phyloP scores from a whole-genome alignment of 129 eudicot genomes.

The Artemisia argyi region DNA sequence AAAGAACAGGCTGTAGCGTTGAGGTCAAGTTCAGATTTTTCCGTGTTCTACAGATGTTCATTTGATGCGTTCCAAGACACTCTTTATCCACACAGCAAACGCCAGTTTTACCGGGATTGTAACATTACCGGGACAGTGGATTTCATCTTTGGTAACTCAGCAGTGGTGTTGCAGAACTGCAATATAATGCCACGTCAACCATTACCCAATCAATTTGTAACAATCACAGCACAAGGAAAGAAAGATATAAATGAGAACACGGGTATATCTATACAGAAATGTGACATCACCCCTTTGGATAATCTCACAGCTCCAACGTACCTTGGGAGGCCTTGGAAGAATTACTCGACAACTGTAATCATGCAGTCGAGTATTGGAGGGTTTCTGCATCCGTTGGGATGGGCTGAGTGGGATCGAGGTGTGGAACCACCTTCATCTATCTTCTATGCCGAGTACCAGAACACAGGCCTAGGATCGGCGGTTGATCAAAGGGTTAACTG shows the following conservation, averaged over 20 bases:
- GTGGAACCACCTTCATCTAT: conserved; percentile 60
- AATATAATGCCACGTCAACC: conserved; percentile 54
- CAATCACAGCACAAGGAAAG: conserved; percentile 77
- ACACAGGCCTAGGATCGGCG: conserved; percentile 52
- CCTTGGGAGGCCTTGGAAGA: conserved; percentile 78
- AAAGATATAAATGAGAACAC: conserved; percentile 57
- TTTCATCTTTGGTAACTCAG: conserved; percentile 75
- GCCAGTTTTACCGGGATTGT: conserved; percentile 76
- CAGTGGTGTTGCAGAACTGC: conserved; percentile 67
- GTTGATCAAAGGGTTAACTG: conserved; percentile 52
- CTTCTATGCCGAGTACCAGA: conserved; percentile 57
- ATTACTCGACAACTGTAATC: conserved; percentile 55
- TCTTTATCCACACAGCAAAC: conserved; percentile 62
- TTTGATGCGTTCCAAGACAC: conserved; percentile 77
- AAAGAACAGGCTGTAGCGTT: conserved; percentile 84
- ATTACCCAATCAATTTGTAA: conserved; percentile 41
- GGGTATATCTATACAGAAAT: conserved; percentile 56
- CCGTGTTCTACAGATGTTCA: conserved; percentile 54
- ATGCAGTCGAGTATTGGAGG: conserved; percentile 62
- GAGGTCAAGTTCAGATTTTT: conserved; percentile 65
- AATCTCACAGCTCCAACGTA: conserved; percentile 47
- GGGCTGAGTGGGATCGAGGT: conserved; percentile 53
- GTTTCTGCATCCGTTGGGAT: conserved; percentile 53
- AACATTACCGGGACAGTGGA: conserved; percentile 67
- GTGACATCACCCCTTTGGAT: conserved; percentile 41